Conservation (phyloP, 345 rosid species). For the Capsella bursapastoris region DNA sequence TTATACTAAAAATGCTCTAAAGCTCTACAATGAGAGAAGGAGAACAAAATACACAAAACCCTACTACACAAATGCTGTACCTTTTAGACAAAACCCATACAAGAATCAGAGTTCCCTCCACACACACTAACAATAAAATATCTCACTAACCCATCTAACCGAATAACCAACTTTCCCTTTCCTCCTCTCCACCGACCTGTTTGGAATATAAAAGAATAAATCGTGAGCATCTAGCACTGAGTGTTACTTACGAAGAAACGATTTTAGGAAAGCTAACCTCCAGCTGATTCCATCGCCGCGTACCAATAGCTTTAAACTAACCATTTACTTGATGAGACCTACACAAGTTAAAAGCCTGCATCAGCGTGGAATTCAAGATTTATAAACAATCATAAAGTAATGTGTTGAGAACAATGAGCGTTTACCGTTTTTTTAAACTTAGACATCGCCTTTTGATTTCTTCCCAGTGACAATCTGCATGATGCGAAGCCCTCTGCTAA, state of each 20-base stretch:
- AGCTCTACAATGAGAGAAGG: slow-evolving; percentile 44
- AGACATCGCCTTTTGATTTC: slow-evolving; percentile 54
- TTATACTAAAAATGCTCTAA: slow-evolving; percentile 38
- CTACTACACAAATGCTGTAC: slow-evolving; percentile 43
- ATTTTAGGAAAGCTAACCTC: slow-evolving; percentile 31
- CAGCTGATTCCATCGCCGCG: slow-evolving; percentile 17
- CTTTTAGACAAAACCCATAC: slow-evolving; percentile 25
- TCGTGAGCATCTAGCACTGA: not conserved
- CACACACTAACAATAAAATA: slow-evolving; percentile 30
- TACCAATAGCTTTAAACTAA: slow-evolving; percentile 20
- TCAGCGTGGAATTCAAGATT: slow-evolving; percentile 15
- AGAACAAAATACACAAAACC: slow-evolving; percentile 36
- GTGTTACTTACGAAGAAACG: not conserved
- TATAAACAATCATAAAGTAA: slow-evolving; percentile 12
- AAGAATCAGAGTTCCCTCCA: slow-evolving; percentile 32
- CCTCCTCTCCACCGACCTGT: slow-evolving; percentile 38
- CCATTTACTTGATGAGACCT: slow-evolving; percentile 35
- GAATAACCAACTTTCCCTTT: slow-evolving; percentile 14
- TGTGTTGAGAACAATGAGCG: slow-evolving; percentile 13
- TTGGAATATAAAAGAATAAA: not conserved
- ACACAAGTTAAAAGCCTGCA: slow-evolving; percentile 23
- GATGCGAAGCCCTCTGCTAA: slow-evolving; percentile 91
- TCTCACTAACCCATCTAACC: slow-evolving; percentile 40
- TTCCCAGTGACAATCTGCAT: slow-evolving; percentile 76
- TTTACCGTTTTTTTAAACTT: slow-evolving; percentile 23